Evolutionary conservation across 163 green algal genomes (phyloP).

Genomic region (Scenedesmus sp.): DNA sequence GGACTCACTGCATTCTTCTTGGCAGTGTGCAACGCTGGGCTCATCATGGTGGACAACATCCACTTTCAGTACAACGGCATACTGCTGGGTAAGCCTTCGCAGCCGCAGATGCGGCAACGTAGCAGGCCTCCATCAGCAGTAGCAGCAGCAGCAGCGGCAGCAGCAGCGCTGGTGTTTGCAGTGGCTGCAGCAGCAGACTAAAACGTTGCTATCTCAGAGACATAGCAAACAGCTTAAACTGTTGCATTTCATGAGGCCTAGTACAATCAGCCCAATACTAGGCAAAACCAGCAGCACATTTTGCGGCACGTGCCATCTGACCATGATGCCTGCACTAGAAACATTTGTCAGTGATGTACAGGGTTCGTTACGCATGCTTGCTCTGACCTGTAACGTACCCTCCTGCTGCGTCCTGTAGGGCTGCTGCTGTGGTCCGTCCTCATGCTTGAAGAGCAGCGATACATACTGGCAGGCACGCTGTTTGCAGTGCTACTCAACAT

Average conservation of each 20-base stretch:
- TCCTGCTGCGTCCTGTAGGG: conserved; percentile 61
- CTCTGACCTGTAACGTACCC: not conserved
- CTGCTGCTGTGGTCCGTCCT: conserved; percentile 88
- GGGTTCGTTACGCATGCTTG: conserved; percentile 89
- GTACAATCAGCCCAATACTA: too few species aligned
- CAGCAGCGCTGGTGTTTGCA: not conserved
- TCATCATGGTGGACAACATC: conserved; percentile 98
- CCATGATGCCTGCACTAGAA: too few species aligned
- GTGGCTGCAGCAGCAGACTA: not conserved
- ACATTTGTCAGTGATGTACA: too few species aligned
- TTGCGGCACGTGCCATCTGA: too few species aligned
- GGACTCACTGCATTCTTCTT: conserved; percentile 53
- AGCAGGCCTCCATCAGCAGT: not conserved
- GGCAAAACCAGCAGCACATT: too few species aligned
- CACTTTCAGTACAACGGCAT: conserved; percentile 99
- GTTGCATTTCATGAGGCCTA: too few species aligned
- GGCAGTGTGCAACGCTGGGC: conserved; percentile 75
- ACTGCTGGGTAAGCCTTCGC: conserved; percentile 83
- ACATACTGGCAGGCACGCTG: conserved; percentile 72
- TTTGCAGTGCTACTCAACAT: conserved; percentile 93
- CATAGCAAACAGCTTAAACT: too few species aligned
- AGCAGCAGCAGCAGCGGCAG: not conserved
- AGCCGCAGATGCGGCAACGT: not conserved
- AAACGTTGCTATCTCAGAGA: not conserved
- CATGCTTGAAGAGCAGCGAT: conserved; percentile 57